These are phyloP conservation scores for Penicillium sp. DNA, from an alignment of 2,329 filamentous ascomycete species.

Conservation along the genomic window DNA sequence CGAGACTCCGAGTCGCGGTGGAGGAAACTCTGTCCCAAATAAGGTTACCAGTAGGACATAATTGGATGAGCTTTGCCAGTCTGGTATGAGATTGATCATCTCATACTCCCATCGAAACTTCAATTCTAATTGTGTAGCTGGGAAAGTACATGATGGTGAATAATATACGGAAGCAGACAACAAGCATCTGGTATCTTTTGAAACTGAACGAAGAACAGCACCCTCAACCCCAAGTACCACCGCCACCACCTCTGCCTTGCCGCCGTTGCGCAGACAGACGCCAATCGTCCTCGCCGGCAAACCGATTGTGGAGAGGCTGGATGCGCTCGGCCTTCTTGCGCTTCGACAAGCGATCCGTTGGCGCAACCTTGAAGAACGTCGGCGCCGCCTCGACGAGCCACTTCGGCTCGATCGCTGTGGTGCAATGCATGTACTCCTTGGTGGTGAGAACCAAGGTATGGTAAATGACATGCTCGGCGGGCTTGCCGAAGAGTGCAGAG, in stretches of 20 bases:
- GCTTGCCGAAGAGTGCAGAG: conserved; percentile 91
- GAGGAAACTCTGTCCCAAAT: background rate
- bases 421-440: conserved; percentile 99
- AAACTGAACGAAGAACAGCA: background rate
- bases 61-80: background rate
- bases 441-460: conserved; percentile 58
- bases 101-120: background rate
- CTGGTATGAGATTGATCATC: background rate
- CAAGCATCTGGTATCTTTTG: conserved; percentile 3
- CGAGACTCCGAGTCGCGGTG: background rate
- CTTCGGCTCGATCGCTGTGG: conserved; percentile 91
- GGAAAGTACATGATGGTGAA: background rate
- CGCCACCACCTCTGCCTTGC: conserved; percentile 80
- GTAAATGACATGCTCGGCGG: conserved; percentile 95
- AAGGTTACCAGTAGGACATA: no score
- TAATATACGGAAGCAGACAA: conserved; percentile 5
- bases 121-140: background rate
- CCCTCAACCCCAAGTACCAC: conserved; percentile 79
- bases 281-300: conserved; percentile 93
- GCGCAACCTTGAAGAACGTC: conserved; percentile 97
- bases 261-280: conserved; percentile 83
- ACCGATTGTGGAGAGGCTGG: conserved; percentile 92
- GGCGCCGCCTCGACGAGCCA: conserved; percentile 94
- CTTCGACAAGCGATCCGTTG: conserved; percentile 83
- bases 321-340: conserved; percentile 93